Conservation (phyloP, 805 yeast genomes). For the Suhomyces sp. region DNA sequence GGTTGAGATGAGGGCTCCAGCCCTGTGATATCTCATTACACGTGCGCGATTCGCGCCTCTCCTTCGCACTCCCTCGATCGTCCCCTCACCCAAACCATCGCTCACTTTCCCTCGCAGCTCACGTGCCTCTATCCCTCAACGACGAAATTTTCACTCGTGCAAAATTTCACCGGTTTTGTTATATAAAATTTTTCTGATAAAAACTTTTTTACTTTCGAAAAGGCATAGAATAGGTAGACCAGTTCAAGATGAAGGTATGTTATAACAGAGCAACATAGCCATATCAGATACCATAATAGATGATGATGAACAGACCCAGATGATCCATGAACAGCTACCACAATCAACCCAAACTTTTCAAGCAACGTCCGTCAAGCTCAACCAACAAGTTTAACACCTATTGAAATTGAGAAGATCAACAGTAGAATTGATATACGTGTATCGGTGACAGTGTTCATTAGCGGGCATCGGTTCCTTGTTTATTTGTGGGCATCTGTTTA, state of each 20-base stretch:
- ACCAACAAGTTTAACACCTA: neutral
- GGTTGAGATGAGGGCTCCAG: neutral
- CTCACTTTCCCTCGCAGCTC: neutral
- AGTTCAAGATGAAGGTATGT: conserved; percentile 48
- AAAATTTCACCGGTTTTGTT: conserved; percentile 6
- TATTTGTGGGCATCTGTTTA: no score
- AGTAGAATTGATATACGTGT: no score
- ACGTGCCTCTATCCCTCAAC: neutral
- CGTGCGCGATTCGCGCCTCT: neutral
- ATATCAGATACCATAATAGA: neutral
- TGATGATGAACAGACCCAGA: neutral
- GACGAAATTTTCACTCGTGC: conserved; percentile 6
- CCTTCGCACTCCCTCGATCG: neutral
- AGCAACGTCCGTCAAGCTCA: neutral
- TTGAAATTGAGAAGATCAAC: neutral
- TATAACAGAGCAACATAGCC: neutral
- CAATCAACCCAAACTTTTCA: neutral
- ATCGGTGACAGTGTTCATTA: no score
- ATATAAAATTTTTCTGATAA: conserved; percentile 14
- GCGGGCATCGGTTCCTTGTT: no score
- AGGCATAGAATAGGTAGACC: conserved; percentile 28
- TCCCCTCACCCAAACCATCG: neutral
- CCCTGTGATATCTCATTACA: neutral
- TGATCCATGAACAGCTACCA: no score
- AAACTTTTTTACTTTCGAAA: conserved; percentile 23